phyloP scores from a whole-genome alignment of 257 asterid genomes.

The Solanum rostratum region DNA sequence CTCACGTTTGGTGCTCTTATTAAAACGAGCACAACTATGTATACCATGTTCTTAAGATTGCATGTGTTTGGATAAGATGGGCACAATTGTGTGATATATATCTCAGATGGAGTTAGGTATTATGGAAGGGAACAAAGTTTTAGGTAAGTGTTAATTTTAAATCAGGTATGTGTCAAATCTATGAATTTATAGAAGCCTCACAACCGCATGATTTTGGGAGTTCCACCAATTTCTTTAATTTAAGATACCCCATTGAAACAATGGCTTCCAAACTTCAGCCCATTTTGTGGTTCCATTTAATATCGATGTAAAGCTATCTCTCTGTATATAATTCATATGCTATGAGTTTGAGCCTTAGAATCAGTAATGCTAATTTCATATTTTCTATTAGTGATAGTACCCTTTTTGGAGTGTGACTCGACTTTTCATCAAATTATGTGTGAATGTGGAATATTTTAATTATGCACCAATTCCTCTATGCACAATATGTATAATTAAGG shows the following conservation, averaged over 20 bases:
- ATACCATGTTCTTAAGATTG: slow-evolving; percentile 15
- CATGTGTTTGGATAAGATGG: slow-evolving; percentile 35
- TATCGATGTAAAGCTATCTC: not conserved
- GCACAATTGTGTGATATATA: not conserved
- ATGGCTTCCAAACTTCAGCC: not conserved
- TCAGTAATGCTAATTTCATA: not conserved
- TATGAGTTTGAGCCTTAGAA: not conserved
- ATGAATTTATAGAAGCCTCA: not conserved
- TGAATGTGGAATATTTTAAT: not conserved
- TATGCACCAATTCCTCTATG: not conserved
- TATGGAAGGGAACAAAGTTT: slow-evolving; percentile 38
- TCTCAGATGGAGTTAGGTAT: slow-evolving; percentile 39
- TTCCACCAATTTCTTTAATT: not conserved
- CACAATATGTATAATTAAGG: not conserved
- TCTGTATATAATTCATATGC: not conserved
- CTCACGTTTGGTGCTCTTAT: not conserved
- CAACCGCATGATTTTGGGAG: not conserved
- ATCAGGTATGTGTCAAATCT: slow-evolving; percentile 66
- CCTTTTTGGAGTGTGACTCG: not conserved
- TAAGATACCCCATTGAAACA: not conserved
- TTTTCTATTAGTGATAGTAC: not conserved
- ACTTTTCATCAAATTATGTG: not conserved
- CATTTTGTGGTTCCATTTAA: not conserved
- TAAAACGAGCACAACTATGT: not conserved
- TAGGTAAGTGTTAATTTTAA: slow-evolving; percentile 51